Conservation (phyloP, 257 asterid species). For the Solanum megistacrolobum region DNA sequence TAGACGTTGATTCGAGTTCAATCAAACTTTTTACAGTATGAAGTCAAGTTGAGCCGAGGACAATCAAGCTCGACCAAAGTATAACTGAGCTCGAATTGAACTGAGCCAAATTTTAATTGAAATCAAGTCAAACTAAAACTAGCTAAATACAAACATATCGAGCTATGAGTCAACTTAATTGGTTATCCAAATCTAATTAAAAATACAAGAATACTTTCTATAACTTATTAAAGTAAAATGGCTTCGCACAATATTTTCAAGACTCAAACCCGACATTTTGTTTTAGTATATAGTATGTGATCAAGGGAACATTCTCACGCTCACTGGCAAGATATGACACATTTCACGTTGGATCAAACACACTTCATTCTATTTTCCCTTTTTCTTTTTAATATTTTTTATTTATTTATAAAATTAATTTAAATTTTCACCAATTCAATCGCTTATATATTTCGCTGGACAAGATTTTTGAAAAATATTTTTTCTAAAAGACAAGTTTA, state of each 20-base stretch:
- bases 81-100: background rate
- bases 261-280: accelerated
- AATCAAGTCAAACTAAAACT: background rate
- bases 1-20: background rate
- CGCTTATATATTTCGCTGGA: accelerated
- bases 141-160: background rate
- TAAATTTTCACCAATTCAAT: background rate
- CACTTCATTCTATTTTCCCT: background rate
- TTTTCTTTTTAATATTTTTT: background rate
- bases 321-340: slow-evolving; percentile 15
- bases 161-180: accelerated
- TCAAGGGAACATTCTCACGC: slow-evolving; percentile 28
- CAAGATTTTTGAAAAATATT: too few relatives aligned
- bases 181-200: background rate
- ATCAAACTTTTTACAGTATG: background rate
- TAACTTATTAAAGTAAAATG: background rate
- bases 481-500: too few relatives aligned
- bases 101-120: accelerated
- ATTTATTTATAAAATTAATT: background rate
- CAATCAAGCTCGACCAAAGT: accelerated
- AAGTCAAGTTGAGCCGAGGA: too few relatives aligned
- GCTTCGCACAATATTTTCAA: background rate
- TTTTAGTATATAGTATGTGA: background rate
- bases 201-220: accelerated
- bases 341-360: slow-evolving; percentile 15